These are phyloP conservation scores for Lanmaoa pseudosensibilis DNA, from an alignment of 768 basidiomycete species.

Conservation along the genomic window DNA sequence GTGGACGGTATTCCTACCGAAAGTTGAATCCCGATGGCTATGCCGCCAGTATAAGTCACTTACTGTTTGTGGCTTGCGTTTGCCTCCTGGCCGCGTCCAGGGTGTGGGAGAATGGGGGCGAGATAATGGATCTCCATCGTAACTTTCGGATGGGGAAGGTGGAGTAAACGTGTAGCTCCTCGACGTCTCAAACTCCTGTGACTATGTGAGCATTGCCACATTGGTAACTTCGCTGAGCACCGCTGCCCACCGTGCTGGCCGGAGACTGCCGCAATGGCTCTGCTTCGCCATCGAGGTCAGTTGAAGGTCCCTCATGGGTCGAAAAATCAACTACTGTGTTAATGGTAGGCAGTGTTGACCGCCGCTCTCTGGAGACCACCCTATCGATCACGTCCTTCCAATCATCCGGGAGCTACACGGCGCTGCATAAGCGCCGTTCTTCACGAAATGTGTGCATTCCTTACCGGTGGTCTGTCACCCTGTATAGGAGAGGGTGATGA, in stretches of 20 bases:
- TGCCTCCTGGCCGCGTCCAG: conserved; percentile 28
- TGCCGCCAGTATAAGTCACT: conserved; percentile 7
- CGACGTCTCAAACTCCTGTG: conserved; percentile 34
- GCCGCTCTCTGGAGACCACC: conserved; percentile 32
- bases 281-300: conserved; percentile 26
- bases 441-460: conserved; percentile 5
- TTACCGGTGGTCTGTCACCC: conserved; percentile 34
- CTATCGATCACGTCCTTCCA: conserved; percentile 38
- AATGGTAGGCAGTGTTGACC: conserved; percentile 33
- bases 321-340: conserved; percentile 34
- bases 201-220: conserved; percentile 28
- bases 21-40: background rate
- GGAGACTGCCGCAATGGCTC: conserved; percentile 35
- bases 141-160: conserved; percentile 37
- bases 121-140: conserved; percentile 34
- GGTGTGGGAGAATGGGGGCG: conserved; percentile 38
- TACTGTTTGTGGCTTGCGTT: conserved; percentile 30
- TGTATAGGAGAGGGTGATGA: conserved; percentile 20
- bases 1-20: conserved; percentile 53
- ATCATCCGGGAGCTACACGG: conserved; percentile 34
- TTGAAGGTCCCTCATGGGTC: conserved; percentile 24
- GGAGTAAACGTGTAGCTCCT: conserved; percentile 32
- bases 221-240: conserved; percentile 27
- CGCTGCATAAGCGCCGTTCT: conserved; percentile 3
- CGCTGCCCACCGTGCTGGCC: conserved; percentile 34